phyloP scores from a whole-genome alignment of 257 asterid genomes.

The Paraleonurus japonicus region DNA sequence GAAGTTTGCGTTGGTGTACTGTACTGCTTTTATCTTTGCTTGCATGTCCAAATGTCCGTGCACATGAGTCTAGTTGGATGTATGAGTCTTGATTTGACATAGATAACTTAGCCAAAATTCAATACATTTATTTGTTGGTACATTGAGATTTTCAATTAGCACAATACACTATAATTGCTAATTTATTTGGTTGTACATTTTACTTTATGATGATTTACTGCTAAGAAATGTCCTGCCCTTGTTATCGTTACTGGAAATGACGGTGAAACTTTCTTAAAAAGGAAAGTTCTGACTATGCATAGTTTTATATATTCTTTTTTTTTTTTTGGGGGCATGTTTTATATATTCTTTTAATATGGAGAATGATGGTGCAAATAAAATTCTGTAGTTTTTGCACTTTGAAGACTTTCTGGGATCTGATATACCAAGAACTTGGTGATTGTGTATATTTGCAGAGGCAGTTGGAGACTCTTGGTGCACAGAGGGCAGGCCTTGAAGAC shows the following conservation, averaged over 20 bases:
- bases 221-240: background rate
- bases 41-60: conserved; percentile 8
- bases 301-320: no score
- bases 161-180: background rate
- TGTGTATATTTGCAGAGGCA: conserved; percentile 66
- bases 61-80: background rate
- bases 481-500: conserved; percentile 98
- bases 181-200: background rate
- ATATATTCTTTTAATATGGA: background rate
- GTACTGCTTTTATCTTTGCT: conserved; percentile 10
- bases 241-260: conserved; percentile 10
- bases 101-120: conserved; percentile 12
- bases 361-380: background rate
- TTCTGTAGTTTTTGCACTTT: background rate
- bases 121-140: conserved; percentile 10
- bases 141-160: conserved; percentile 5
- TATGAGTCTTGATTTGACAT: background rate
- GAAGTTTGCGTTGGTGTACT: conserved; percentile 5
- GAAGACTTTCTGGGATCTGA: conserved; percentile 4
- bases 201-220: conserved; percentile 17
- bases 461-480: conserved; percentile 93
- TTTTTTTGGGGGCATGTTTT: no score
- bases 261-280: conserved; percentile 1
- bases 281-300: background rate
- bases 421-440: conserved; percentile 6